phyloP scores from a whole-genome alignment of 2,329 filamentous ascomycete species.

The Claviceps capensis region DNA sequence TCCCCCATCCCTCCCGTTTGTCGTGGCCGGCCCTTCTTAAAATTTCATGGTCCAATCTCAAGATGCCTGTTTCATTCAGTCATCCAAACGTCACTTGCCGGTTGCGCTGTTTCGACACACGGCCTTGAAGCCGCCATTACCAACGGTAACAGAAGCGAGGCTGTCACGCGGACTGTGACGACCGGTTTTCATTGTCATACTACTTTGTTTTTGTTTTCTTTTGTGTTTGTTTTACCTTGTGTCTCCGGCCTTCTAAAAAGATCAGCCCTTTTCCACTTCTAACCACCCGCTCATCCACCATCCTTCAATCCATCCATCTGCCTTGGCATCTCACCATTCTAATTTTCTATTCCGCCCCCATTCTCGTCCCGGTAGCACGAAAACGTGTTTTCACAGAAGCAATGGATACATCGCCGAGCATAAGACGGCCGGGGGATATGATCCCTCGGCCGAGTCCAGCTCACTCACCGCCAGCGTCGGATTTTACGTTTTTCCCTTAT shows the following conservation, averaged over 20 bases:
- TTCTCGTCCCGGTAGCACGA: not conserved
- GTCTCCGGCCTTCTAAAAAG: not conserved
- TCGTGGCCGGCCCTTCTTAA: too few species aligned
- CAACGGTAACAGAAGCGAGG: too few species aligned
- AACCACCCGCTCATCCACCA: not conserved
- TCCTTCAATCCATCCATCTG: not conserved
- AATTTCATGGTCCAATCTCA: too few species aligned
- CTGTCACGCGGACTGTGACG: too few species aligned
- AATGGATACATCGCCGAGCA: slow-evolving; percentile 1
- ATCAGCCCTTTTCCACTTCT: not conserved
- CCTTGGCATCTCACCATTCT: not conserved
- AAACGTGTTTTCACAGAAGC: not conserved
- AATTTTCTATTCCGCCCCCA: not conserved
- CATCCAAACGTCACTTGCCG: too few species aligned
- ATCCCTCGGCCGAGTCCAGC: slow-evolving; percentile 3
- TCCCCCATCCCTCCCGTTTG: too few species aligned
- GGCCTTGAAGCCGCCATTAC: too few species aligned
- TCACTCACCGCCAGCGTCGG: not conserved
- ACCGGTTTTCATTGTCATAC: too few species aligned
- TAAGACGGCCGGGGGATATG: slow-evolving; percentile 1
- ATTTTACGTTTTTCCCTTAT: not conserved
- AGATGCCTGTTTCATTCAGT: too few species aligned
- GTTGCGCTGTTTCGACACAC: too few species aligned
- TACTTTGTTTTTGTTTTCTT: too few species aligned
- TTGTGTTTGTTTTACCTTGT: too few species aligned